Evolutionary conservation across 2,329 filamentous ascomycete genomes (phyloP).

Genomic region (Curvularia sp.): DNA sequence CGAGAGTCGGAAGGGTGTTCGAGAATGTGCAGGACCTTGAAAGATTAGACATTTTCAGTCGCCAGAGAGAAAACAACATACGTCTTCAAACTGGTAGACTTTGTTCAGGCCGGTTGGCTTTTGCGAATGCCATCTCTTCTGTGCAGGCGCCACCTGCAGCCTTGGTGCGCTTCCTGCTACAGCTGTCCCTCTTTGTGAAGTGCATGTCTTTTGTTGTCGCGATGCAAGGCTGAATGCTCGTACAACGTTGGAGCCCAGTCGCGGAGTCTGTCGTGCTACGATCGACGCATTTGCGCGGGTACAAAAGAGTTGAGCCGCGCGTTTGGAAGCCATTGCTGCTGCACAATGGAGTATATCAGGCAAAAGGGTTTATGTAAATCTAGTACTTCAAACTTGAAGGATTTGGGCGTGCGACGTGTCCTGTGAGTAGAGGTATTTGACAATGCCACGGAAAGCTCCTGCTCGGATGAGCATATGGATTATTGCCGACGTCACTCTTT

Average conservation of each 20-base stretch:
- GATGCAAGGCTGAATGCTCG: constrained; percentile 15
- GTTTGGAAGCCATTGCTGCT: constrained; percentile 30
- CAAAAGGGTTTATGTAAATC: background rate
- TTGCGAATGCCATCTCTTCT: constrained; percentile 48
- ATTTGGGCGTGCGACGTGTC: background rate
- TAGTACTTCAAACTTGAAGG: background rate
- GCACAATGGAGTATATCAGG: background rate
- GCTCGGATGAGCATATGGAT: constrained; percentile 27
- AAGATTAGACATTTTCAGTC: background rate
- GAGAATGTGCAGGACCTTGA: constrained; percentile 45
- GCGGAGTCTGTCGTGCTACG: constrained; percentile 16
- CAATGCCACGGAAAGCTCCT: constrained; percentile 14
- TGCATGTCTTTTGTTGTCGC: constrained; percentile 3
- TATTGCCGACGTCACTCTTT: constrained; percentile 35
- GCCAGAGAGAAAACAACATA: constrained; percentile 20
- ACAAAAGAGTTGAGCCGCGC: constrained; percentile 23
- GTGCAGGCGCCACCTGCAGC: constrained; percentile 1
- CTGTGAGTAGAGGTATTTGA: background rate
- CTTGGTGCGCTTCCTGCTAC: background rate
- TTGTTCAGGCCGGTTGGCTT: constrained; percentile 39
- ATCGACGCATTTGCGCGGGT: constrained; percentile 19
- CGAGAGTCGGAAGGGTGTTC: constrained; percentile 35
- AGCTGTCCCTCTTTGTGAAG: background rate
- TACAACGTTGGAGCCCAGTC: constrained; percentile 15
- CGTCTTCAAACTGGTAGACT: constrained; percentile 51